phyloP scores from a whole-genome alignment of 1,139 yeast genomes.

The Hyphopichia fennica region DNA sequence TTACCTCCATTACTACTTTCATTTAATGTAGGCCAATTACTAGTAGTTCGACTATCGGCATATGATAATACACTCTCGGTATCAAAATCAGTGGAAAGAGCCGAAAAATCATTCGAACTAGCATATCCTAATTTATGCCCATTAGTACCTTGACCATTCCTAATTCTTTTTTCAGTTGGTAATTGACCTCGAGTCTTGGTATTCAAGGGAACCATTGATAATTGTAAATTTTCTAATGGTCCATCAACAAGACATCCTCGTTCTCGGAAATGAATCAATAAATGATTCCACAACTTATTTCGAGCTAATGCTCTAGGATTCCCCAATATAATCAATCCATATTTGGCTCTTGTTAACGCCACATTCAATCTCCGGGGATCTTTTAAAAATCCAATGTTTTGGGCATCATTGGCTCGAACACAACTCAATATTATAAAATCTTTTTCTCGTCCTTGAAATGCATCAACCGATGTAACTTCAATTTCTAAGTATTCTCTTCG shows the following conservation, averaged over 20 bases:
- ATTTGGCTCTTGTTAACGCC: slow-evolving; percentile 88
- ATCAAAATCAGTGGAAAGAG: slow-evolving; percentile 34
- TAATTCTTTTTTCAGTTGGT: neutral
- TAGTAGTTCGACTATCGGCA: slow-evolving; percentile 12
- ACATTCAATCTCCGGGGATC: slow-evolving; percentile 93
- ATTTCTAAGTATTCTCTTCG: slow-evolving; percentile 67
- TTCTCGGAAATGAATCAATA: slow-evolving; percentile 77
- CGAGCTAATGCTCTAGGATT: slow-evolving; percentile 77
- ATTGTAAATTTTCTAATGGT: slow-evolving; percentile 75
- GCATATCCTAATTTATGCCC: neutral
- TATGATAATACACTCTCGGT: slow-evolving; percentile 51
- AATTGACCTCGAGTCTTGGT: neutral
- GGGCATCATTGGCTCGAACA: slow-evolving; percentile 86
- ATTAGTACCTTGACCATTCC: neutral
- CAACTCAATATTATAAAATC: slow-evolving; percentile 87
- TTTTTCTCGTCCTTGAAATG: slow-evolving; percentile 95
- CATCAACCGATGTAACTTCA: slow-evolving; percentile 92
- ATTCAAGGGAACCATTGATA: slow-evolving; percentile 63
- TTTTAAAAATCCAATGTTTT: slow-evolving; percentile 80
- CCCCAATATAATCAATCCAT: slow-evolving; percentile 79
- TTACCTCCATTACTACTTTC: slow-evolving; percentile 16
- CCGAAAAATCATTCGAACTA: neutral
- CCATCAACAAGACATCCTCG: slow-evolving; percentile 92
- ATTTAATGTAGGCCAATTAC: slow-evolving; percentile 34
- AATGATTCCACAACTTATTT: slow-evolving; percentile 76